Evolutionary conservation across 768 basidiomycete genomes (phyloP).

Genomic region (Naganishia kalamii): DNA sequence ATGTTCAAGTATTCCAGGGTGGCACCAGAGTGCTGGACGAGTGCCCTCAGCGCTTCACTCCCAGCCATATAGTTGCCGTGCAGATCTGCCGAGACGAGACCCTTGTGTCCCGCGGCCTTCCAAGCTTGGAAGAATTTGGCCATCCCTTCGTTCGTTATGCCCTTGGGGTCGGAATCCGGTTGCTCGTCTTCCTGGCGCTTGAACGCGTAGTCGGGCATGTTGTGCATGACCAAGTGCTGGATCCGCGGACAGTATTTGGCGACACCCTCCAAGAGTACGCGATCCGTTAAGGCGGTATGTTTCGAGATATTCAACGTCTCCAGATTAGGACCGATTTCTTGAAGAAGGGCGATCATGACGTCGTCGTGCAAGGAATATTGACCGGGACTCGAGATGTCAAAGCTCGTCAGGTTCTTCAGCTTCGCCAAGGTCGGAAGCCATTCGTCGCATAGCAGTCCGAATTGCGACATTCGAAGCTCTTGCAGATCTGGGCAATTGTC

Average conservation of each 20-base stretch:
- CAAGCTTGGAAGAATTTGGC: conserved; percentile 62
- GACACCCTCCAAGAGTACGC: conserved; percentile 60
- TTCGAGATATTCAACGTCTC: conserved; percentile 65
- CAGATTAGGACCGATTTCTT: conserved; percentile 55
- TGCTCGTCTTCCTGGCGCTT: conserved; percentile 14
- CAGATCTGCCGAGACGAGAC: conserved; percentile 52
- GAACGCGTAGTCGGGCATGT: conserved; percentile 50
- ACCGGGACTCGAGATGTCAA: conserved; percentile 60
- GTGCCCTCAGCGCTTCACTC: conserved; percentile 55
- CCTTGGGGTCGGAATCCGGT: neutral
- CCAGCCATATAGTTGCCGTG: conserved; percentile 59
- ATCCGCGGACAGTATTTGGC: conserved; percentile 52
- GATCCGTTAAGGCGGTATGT: conserved; percentile 55
- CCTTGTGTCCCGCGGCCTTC: conserved; percentile 37
- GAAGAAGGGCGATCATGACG: conserved; percentile 57
- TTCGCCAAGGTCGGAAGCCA: conserved; percentile 57
- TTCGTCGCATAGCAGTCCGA: conserved; percentile 63
- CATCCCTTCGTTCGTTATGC: conserved; percentile 65
- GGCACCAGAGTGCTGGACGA: conserved; percentile 64
- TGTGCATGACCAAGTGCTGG: conserved; percentile 54
- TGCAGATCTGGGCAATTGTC: conserved; percentile 55
- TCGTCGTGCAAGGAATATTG: conserved; percentile 53
- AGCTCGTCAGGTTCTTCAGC: conserved; percentile 52
- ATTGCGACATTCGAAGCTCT: conserved; percentile 71
- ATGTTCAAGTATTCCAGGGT: conserved; percentile 61